Conservation (phyloP, 2,329 filamentous ascomycete genomes). For the Tolypocladium amazonense region DNA sequence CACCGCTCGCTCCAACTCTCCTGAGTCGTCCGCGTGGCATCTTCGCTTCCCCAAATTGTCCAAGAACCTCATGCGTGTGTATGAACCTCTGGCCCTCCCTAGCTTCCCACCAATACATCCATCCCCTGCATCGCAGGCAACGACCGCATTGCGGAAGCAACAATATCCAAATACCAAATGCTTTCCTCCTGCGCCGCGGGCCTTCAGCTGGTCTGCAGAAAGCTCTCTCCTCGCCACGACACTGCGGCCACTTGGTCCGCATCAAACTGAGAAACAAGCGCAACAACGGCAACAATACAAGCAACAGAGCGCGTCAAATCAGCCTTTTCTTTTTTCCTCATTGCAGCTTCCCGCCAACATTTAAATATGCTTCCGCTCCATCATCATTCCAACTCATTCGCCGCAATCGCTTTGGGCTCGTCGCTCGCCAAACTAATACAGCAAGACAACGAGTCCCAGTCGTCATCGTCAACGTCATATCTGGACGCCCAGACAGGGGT, state of each 20-base stretch:
- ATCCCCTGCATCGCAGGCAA: neutral
- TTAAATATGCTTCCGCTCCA: neutral
- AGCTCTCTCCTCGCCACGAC: slow-evolving; percentile 12
- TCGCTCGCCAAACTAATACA: neutral
- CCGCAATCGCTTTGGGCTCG: neutral
- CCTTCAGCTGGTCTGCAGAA: neutral
- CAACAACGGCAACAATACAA: neutral
- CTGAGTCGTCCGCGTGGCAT: neutral
- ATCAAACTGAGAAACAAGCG: neutral
- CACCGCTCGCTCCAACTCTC: neutral
- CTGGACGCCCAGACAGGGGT: slow-evolving; percentile 24
- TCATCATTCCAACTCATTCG: neutral
- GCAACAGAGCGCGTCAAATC: neutral
- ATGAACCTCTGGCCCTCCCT: neutral
- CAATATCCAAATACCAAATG: slow-evolving; percentile 2
- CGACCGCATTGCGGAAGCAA: neutral
- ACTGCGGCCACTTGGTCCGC: neutral
- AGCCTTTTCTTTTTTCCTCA: slow-evolving; percentile 10
- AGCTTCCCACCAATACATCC: neutral
- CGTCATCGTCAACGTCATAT: slow-evolving; percentile 22
- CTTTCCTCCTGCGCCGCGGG: slow-evolving; percentile 6
- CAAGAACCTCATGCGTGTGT: neutral
- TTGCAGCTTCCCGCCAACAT: slow-evolving; percentile 6
- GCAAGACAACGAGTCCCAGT: slow-evolving; percentile 1
- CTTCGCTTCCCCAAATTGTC: neutral